Conservation (phyloP, 2,329 filamentous ascomycete species). For the Cladosporium colombiae region DNA sequence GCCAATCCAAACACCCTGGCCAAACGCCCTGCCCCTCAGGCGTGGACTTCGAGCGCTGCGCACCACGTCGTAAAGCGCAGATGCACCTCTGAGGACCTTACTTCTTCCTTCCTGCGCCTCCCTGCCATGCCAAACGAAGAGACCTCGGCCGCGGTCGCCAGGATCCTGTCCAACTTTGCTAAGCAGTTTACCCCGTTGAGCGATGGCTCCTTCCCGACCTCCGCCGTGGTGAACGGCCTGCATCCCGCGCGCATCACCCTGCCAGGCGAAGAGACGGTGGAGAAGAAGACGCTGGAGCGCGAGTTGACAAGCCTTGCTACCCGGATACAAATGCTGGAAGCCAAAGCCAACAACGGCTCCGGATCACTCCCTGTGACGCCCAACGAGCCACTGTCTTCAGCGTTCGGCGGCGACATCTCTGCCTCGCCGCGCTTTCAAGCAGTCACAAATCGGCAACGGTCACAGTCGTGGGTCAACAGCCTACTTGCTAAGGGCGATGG, state of each 20-base stretch:
- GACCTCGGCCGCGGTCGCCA: slow-evolving; percentile 38
- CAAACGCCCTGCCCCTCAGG: slow-evolving; percentile 18
- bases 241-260: slow-evolving; percentile 62
- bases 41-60: slow-evolving; percentile 14
- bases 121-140: slow-evolving; percentile 35
- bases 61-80: slow-evolving; percentile 20
- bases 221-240: slow-evolving; percentile 53
- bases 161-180: slow-evolving; percentile 51
- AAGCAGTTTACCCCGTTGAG: slow-evolving; percentile 47
- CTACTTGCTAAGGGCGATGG: slow-evolving; percentile 54
- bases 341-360: slow-evolving; percentile 57
- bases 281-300: slow-evolving; percentile 76
- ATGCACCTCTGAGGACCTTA: slow-evolving; percentile 21
- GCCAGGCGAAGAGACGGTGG: slow-evolving; percentile 72
- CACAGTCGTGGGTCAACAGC: slow-evolving; percentile 51
- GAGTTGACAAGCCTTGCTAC: slow-evolving; percentile 78
- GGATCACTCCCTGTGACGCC: slow-evolving; percentile 72
- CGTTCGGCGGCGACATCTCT: slow-evolving; percentile 62
- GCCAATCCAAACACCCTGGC: slow-evolving; percentile 19
- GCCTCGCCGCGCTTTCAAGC: slow-evolving; percentile 31
- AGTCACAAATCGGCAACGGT: slow-evolving; percentile 34
- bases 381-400: slow-evolving; percentile 60
- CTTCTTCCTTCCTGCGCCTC: slow-evolving; percentile 16
- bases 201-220: slow-evolving; percentile 47
- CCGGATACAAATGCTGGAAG: slow-evolving; percentile 80